Conservation (phyloP, 2,329 filamentous ascomycete genomes). For the Pseudogymnoascus sp. region DNA sequence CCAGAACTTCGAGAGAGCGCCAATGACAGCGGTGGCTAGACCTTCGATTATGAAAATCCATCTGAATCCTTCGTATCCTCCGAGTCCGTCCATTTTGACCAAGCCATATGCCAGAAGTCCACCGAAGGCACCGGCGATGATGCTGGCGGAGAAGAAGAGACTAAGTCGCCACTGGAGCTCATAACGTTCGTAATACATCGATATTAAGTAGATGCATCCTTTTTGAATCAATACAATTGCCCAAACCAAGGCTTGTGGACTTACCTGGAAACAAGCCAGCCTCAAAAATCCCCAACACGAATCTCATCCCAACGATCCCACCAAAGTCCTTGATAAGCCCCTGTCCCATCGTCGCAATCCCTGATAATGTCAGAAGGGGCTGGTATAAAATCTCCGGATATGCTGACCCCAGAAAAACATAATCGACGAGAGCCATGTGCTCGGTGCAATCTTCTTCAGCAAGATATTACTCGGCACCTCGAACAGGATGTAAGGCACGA, state of each 20-base stretch:
- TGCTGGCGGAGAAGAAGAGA: slow-evolving; percentile 35
- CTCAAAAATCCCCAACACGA: slow-evolving; percentile 38
- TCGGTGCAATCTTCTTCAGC: slow-evolving; percentile 29
- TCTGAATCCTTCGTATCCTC: slow-evolving; percentile 39
- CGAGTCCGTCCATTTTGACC: slow-evolving; percentile 35
- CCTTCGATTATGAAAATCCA: slow-evolving; percentile 42
- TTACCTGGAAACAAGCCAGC: slow-evolving; percentile 38
- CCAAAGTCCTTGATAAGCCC: slow-evolving; percentile 36
- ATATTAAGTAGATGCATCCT: slow-evolving; percentile 35
- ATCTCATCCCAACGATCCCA: slow-evolving; percentile 32
- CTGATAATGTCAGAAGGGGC: slow-evolving; percentile 10
- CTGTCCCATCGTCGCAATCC: slow-evolving; percentile 34
- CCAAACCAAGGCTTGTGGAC: background rate
- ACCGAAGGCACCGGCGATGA: slow-evolving; percentile 37
- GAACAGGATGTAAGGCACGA: slow-evolving; percentile 33
- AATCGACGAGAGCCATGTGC: slow-evolving; percentile 32
- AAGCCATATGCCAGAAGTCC: slow-evolving; percentile 42
- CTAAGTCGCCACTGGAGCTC: slow-evolving; percentile 41
- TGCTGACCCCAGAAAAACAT: slow-evolving; percentile 41
- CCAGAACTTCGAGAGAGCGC: slow-evolving; percentile 32
- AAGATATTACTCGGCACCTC: slow-evolving; percentile 26
- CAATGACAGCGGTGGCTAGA: slow-evolving; percentile 29
- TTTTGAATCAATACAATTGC: slow-evolving; percentile 3
- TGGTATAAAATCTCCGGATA: background rate
- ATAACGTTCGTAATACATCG: slow-evolving; percentile 42